A percentile compares a stretch with the other conserved stretches of the same genome.
These are phyloP conservation scores for Maudiozyma humilis DNA, from an alignment of 1,139 yeast species.

Conservation along the genomic window DNA sequence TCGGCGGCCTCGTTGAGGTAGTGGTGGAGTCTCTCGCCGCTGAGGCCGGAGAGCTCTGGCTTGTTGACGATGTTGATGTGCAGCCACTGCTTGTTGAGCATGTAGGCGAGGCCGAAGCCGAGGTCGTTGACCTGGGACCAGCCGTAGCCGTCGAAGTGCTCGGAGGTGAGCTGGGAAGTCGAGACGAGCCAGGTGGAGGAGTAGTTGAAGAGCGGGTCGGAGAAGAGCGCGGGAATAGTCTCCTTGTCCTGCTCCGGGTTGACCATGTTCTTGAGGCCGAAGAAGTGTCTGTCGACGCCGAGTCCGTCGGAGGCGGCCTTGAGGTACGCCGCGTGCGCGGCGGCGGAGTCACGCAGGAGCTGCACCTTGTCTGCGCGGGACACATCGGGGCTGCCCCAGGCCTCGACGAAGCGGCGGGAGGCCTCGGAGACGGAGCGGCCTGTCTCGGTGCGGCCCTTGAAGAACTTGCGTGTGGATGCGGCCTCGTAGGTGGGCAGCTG, in stretches of 20 bases:
- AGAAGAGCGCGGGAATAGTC: slow-evolving; percentile 65
- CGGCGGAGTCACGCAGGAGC: slow-evolving; percentile 65
- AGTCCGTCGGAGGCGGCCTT: slow-evolving; percentile 74
- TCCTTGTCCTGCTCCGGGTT: slow-evolving; percentile 33
- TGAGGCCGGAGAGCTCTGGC: slow-evolving; percentile 55
- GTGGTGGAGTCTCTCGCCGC: slow-evolving; percentile 58
- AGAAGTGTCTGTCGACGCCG: slow-evolving; percentile 91
- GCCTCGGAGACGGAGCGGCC: slow-evolving; percentile 82
- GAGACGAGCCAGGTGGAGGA: slow-evolving; percentile 82
- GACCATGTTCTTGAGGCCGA: slow-evolving; percentile 75
- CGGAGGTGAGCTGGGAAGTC: slow-evolving; percentile 84
- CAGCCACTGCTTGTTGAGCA: slow-evolving; percentile 78
- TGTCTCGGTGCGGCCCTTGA: slow-evolving; percentile 93
- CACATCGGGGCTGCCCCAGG: slow-evolving; percentile 59
- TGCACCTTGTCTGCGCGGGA: slow-evolving; percentile 51
- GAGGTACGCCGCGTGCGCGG: slow-evolving; percentile 68
- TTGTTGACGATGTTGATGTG: slow-evolving; percentile 81
- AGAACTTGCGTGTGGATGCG: slow-evolving; percentile 85
- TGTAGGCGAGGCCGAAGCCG: slow-evolving; percentile 91
- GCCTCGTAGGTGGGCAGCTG: slow-evolving; percentile 91
- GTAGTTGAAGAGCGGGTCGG: slow-evolving; percentile 68
- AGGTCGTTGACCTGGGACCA: slow-evolving; percentile 93
- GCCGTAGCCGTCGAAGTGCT: slow-evolving; percentile 87
- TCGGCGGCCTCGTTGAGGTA: slow-evolving; percentile 73
- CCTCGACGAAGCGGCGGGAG: slow-evolving; percentile 61